Evolutionary conservation across 2,329 filamentous ascomycete species (phyloP), one percentile per base, ranked within the genome.

Genomic region (Pseudogymnoascus sp.): DNA sequence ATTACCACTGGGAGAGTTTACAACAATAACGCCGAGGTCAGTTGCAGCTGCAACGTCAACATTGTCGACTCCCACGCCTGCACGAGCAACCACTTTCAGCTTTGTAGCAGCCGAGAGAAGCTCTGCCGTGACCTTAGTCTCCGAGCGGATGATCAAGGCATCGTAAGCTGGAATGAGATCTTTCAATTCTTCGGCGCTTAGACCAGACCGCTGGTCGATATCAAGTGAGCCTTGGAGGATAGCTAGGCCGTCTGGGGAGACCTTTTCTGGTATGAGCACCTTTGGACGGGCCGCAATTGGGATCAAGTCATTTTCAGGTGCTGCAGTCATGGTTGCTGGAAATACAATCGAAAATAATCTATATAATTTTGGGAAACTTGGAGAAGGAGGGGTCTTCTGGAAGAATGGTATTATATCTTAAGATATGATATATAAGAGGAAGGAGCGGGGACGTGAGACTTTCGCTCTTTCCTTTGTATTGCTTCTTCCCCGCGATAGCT

Each of bases 41-140:
- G 89, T 93, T 2, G 89, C 89, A 6, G 85, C 83, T 35, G 84
- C 78, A 0, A 93, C 86, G 70, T 93, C 82, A 58, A 94, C 89
- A 75, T 93, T 92, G 75, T 93, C 89, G 25, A 93, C 88, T 33
- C 88, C 90, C 1, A 93, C 90, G 10, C 90, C 90, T 10, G 90
- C 90, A 64, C 90, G 80, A 2, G 89, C 90, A 21, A 94, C 88
- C 7, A 93, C 89, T 66, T 88, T 87, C 60, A 93, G 79, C 63
- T 84, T 87, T 67, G 79, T 82, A 8, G 84, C 89, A 1, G 86
- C 86, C 10, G 78, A 74, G 10, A 93, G 79, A 0, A 93, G 79
- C 2, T 81, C 76, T 0, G 87, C 81, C 0, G 87, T 92, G 64
- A 93, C 89, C 70, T 92, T 88, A 1, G 89, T 93, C 74, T 92